Conservation (phyloP, 495 filamentous ascomycete genomes). For the Opeltia flavorubescens region DNA sequence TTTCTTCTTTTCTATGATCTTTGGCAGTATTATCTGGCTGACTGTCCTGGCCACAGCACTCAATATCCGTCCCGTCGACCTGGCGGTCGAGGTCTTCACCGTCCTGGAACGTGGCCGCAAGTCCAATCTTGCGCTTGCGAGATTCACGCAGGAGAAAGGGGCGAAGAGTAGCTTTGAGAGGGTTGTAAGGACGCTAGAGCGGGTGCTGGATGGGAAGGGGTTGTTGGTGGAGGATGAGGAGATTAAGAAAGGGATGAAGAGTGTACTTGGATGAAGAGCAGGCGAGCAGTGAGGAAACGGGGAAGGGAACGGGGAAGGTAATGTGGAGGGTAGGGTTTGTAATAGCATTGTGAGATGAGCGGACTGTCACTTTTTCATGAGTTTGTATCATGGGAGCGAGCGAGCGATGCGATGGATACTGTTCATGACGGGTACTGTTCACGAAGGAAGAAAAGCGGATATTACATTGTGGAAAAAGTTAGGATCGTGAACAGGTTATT, state of each 20-base stretch:
- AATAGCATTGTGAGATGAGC: too few species aligned
- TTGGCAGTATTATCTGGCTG: not conserved
- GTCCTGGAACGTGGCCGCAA: slow-evolving; percentile 64
- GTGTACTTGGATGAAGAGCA: slow-evolving; percentile 11
- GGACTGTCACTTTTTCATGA: too few species aligned
- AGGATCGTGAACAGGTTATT: too few species aligned
- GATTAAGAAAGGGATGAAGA: slow-evolving; percentile 8
- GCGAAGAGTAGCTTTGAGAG: slow-evolving; percentile 73
- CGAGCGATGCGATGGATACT: too few species aligned
- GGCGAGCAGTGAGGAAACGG: slow-evolving; percentile 1
- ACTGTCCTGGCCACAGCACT: slow-evolving; percentile 37
- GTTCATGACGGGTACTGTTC: too few species aligned
- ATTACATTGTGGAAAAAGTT: too few species aligned
- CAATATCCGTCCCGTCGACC: slow-evolving; percentile 59
- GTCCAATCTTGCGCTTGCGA: slow-evolving; percentile 57
- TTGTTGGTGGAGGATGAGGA: slow-evolving; percentile 50
- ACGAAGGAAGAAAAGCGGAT: too few species aligned
- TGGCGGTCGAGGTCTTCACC: slow-evolving; percentile 72
- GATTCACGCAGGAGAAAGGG: slow-evolving; percentile 77
- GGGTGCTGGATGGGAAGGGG: slow-evolving; percentile 40
- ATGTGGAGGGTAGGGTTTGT: too few species aligned
- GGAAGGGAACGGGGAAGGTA: not conserved
- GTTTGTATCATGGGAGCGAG: too few species aligned
- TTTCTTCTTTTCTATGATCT: not conserved
- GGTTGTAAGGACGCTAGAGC: slow-evolving; percentile 60